These are phyloP conservation scores for Arachnomyces sp. DNA, from an alignment of 2,329 filamentous ascomycete species.

Conservation along the genomic window DNA sequence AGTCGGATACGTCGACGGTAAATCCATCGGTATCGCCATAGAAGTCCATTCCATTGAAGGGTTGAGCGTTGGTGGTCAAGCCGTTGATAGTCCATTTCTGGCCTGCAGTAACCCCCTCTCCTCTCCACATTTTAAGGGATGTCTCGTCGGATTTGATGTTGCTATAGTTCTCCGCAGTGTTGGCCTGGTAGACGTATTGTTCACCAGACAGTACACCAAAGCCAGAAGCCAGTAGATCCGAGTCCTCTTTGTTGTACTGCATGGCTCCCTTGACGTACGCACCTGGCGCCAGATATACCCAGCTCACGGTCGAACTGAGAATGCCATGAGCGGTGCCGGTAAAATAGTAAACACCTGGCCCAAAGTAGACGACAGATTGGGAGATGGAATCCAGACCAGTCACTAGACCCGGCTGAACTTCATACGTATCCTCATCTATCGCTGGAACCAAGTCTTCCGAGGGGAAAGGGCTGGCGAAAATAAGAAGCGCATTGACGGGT, in stretches of 20 bases:
- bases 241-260: slow-evolving; percentile 19
- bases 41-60: slow-evolving; percentile 33
- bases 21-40: slow-evolving; percentile 7
- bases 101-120: slow-evolving; percentile 12
- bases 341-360: slow-evolving; percentile 19
- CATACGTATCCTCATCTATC: too few relatives aligned
- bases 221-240: slow-evolving; percentile 25
- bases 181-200: slow-evolving; percentile 32
- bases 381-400: slow-evolving; percentile 11
- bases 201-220: slow-evolving; percentile 31
- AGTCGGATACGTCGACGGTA: slow-evolving; percentile 18
- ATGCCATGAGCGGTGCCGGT: slow-evolving; percentile 7
- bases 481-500: too few relatives aligned
- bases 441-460: too few relatives aligned
- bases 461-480: too few relatives aligned
- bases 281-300: slow-evolving; percentile 22
- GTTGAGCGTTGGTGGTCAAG: slow-evolving; percentile 25
- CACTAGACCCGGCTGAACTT: slow-evolving; percentile 16
- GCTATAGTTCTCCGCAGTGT: slow-evolving; percentile 22
- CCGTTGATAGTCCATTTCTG: slow-evolving; percentile 22
- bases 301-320: slow-evolving; percentile 19
- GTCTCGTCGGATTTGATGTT: slow-evolving; percentile 19
- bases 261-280: slow-evolving; percentile 33
- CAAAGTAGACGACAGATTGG: slow-evolving; percentile 15
- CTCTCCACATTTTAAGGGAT: slow-evolving; percentile 25